These are phyloP conservation scores for Aureobasidium sp. DNA, from an alignment of 2,329 filamentous ascomycete species.

Conservation along the genomic window DNA sequence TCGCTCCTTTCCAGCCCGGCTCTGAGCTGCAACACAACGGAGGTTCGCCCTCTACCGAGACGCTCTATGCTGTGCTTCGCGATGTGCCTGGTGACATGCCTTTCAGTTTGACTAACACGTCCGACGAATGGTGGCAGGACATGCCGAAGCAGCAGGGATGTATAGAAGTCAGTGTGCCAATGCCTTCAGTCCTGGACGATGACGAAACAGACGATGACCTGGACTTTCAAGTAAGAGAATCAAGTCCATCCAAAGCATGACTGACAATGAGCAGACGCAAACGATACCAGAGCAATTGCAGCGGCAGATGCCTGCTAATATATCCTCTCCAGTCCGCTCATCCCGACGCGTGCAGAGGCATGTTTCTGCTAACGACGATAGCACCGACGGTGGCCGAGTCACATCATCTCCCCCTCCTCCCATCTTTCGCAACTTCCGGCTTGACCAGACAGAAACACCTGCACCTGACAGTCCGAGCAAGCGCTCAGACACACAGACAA, in stretches of 20 bases:
- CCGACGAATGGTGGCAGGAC: neutral
- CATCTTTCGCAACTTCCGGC: neutral
- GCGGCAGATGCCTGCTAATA: conserved; percentile 1
- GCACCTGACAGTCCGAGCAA: neutral
- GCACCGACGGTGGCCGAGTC: neutral
- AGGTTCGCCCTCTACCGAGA: neutral
- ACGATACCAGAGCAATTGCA: conserved; percentile 9
- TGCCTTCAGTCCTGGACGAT: neutral
- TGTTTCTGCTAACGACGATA: neutral
- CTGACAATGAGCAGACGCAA: neutral
- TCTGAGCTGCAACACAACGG: neutral
- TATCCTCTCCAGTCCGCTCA: conserved; percentile 1
- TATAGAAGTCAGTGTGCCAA: neutral
- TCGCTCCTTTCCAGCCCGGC: conserved; percentile 26
- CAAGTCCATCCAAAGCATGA: neutral
- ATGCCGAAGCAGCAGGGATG: neutral
- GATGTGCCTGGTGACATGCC: neutral
- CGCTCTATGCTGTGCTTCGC: neutral
- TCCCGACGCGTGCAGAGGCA: neutral
- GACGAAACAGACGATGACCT: conserved; percentile 8
- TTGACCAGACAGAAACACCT: neutral
- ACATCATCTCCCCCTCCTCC: conserved; percentile 3
- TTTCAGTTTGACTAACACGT: neutral
- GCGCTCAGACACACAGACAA: neutral
- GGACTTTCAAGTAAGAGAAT: conserved; percentile 1